A percentile compares a stretch with the other conserved stretches of the same genome.
Evolutionary conservation across 1,284 basidiomycete species (phyloP).

Genomic region (Pascua sp.): DNA sequence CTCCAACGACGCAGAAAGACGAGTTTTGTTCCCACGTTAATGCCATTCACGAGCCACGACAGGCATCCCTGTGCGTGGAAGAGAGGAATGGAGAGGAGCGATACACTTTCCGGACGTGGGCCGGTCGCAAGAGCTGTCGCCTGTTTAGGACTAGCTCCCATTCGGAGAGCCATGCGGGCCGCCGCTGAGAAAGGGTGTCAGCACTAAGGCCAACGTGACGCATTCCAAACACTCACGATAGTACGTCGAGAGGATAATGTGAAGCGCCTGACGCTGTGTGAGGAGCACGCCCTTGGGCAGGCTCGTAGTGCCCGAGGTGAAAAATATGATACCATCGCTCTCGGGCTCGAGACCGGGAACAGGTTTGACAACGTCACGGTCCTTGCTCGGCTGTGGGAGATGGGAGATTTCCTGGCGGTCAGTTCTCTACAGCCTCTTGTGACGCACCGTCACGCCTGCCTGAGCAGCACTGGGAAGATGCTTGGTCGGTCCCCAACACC

Average conservation of each 20-base stretch:
- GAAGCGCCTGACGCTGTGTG: conserved; percentile 39
- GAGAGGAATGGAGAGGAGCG: conserved; percentile 41
- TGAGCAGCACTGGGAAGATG: conserved; percentile 3
- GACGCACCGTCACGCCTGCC: neutral
- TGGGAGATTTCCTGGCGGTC: conserved; percentile 2
- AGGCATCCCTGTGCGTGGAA: conserved; percentile 47
- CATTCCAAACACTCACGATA: too few relatives aligned
- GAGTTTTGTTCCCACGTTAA: conserved; percentile 37
- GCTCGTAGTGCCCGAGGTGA: conserved; percentile 37
- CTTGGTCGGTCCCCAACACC: neutral
- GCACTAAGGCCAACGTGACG: too few relatives aligned
- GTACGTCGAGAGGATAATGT: conserved; percentile 27
- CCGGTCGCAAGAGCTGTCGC: neutral
- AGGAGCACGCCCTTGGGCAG: conserved; percentile 42
- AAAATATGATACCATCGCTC: conserved; percentile 44
- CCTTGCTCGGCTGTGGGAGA: neutral
- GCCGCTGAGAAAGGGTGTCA: too few relatives aligned
- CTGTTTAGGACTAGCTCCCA: too few relatives aligned
- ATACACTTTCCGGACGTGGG: neutral
- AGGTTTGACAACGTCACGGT: neutral
- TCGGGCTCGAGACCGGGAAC: conserved; percentile 28
- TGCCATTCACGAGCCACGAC: conserved; percentile 38
- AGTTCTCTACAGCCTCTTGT: neutral
- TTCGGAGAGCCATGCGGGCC: conserved; percentile 3
- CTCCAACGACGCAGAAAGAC: conserved; percentile 38